Evolutionary conservation across 108 stramenopile genomes (phyloP).

Genomic region (Cyclotella sp.): DNA sequence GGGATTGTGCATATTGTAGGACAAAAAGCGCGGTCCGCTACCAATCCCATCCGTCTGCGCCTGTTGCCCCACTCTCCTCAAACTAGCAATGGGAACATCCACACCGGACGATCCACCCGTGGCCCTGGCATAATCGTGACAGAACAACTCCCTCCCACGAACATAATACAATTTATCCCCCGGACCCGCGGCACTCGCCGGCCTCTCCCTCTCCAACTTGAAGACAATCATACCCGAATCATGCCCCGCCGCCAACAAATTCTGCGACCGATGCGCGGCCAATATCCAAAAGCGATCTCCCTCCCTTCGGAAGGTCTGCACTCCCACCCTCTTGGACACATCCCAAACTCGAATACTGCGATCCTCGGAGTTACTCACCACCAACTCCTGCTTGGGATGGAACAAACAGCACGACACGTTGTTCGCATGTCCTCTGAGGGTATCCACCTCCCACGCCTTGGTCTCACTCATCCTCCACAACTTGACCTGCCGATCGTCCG

Average conservation of each 20-base stretch:
- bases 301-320: slow-evolving; percentile 98
- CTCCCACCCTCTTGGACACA: slow-evolving; percentile 96
- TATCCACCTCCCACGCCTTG: slow-evolving; percentile 99
- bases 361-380: slow-evolving; percentile 98
- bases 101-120: slow-evolving; percentile 69
- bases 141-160: slow-evolving; percentile 94
- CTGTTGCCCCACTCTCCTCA: slow-evolving; percentile 92
- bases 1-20: slow-evolving; percentile 97
- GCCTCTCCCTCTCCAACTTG: slow-evolving; percentile 98
- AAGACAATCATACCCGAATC: slow-evolving; percentile 99
- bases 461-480: slow-evolving; percentile 99
- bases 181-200: slow-evolving; percentile 84
- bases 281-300: slow-evolving; percentile 98
- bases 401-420: slow-evolving; percentile 98
- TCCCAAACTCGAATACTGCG: slow-evolving; percentile 98
- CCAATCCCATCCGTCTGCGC: slow-evolving; percentile 94
- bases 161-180: slow-evolving; percentile 92
- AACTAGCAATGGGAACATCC: slow-evolving; percentile 91
- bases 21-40: slow-evolving; percentile 87
- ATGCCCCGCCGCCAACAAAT: slow-evolving; percentile 98
- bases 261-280: slow-evolving; percentile 93
- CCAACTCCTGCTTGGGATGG: slow-evolving; percentile 98
- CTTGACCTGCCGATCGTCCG: slow-evolving; percentile 99
- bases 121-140: slow-evolving; percentile 86
- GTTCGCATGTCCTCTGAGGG: slow-evolving; percentile 99